These are phyloP conservation scores for Peterozyma xylosa DNA, from an alignment of 805 yeast species.

Conservation along the genomic window DNA sequence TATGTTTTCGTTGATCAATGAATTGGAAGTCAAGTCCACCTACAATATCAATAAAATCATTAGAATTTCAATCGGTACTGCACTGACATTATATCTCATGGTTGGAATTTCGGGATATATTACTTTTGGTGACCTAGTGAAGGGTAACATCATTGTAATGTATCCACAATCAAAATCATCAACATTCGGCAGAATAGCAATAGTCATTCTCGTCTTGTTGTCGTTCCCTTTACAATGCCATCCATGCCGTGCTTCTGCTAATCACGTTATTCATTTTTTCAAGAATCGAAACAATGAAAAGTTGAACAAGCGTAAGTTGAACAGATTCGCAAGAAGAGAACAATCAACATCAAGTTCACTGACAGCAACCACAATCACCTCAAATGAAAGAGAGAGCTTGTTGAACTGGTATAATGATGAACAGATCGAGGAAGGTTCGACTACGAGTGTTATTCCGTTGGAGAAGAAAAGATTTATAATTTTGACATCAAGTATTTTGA, in stretches of 20 bases:
- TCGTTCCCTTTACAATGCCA: constrained; percentile 90
- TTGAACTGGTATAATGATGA: constrained; percentile 13
- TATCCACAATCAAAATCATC: constrained; percentile 61
- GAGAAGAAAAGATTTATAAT: constrained; percentile 21
- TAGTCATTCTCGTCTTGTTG: constrained; percentile 70
- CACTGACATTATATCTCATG: constrained; percentile 53
- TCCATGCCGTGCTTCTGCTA: constrained; percentile 79
- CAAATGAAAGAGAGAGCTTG: constrained; percentile 8
- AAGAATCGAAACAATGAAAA: constrained; percentile 15
- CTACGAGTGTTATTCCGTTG: constrained; percentile 14
- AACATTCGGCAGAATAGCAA: constrained; percentile 73
- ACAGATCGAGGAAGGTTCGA: constrained; percentile 12
- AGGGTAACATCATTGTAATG: constrained; percentile 74
- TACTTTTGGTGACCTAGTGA: constrained; percentile 76
- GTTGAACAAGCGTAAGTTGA: constrained; percentile 10
- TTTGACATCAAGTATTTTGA: constrained; percentile 37
- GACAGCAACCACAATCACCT: constrained; percentile 3
- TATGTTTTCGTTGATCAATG: constrained; percentile 85
- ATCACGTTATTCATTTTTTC: constrained; percentile 57
- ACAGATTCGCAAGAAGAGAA: constrained; percentile 8
- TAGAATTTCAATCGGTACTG: constrained; percentile 45
- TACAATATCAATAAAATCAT: constrained; percentile 39
- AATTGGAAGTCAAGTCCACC: constrained; percentile 52
- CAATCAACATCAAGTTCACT: constrained; percentile 5
- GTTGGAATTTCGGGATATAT: constrained; percentile 82